phyloP scores from a whole-genome alignment of 2,329 filamentous ascomycete genomes.

The Fusarium torulosum region DNA sequence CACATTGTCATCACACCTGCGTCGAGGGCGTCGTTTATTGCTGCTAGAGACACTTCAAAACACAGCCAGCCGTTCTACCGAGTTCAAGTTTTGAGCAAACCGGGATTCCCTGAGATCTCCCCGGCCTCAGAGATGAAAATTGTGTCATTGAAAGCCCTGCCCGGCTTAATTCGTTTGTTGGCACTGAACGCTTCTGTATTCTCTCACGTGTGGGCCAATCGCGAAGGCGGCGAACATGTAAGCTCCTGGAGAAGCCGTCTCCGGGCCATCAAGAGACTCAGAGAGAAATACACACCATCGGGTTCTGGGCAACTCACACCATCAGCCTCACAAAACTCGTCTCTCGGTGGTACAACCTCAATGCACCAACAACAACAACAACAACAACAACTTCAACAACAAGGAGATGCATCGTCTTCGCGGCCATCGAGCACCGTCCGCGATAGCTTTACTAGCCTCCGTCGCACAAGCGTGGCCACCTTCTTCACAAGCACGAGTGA shows the following conservation, averaged over 20 bases:
- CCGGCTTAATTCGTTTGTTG: conserved; percentile 86
- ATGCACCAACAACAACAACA: conserved; percentile 40
- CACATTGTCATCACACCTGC: conserved; percentile 96
- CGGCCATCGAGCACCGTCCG: conserved; percentile 65
- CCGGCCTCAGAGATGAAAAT: conserved; percentile 91
- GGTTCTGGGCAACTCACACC: conserved; percentile 52
- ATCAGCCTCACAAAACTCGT: conserved; percentile 49
- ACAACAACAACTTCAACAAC: conserved; percentile 39
- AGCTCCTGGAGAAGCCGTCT: conserved; percentile 92
- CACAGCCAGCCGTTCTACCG: conserved; percentile 77
- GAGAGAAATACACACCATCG: conserved; percentile 72
- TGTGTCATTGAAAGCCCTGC: conserved; percentile 83
- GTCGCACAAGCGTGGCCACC: conserved; percentile 73
- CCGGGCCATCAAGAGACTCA: conserved; percentile 83
- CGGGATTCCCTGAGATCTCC: conserved; percentile 91
- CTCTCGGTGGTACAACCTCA: conserved; percentile 47
- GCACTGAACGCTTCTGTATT: conserved; percentile 96
- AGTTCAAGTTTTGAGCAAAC: conserved; percentile 89
- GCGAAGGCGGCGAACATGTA: conserved; percentile 82
- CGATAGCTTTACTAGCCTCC: conserved; percentile 71
- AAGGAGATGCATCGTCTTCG: conserved; percentile 44
- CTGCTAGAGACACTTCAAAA: conserved; percentile 63
- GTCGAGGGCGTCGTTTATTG: conserved; percentile 80
- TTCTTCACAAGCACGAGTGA: conserved; percentile 72
- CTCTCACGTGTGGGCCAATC: conserved; percentile 86